Evolutionary conservation across 805 yeast species (phyloP).

Genomic region (Komagataella phaffii): DNA sequence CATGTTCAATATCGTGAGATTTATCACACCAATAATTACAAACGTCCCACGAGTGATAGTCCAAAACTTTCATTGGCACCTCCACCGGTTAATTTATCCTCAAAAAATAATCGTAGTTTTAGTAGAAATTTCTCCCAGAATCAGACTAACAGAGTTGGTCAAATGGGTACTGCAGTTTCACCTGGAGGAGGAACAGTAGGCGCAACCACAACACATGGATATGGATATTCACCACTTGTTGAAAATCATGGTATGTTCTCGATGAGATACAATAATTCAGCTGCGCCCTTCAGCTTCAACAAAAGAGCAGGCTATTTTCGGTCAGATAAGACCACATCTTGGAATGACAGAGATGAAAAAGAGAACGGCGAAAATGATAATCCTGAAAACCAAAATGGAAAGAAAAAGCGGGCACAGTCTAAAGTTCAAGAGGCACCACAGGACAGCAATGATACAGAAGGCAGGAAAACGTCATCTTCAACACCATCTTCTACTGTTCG

Average conservation of each 20-base stretch:
- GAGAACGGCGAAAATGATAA: constrained; percentile 6
- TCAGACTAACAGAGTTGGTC: neutral
- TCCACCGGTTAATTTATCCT: constrained; percentile 60
- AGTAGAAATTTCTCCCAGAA: neutral
- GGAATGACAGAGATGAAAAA: constrained; percentile 4
- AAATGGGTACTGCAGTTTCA: neutral
- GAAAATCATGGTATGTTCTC: constrained; percentile 6
- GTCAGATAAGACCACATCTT: constrained; percentile 2
- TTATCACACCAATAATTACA: constrained; percentile 20
- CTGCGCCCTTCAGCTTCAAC: constrained; percentile 3
- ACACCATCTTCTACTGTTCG: constrained; percentile 11
- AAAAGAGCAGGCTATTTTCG: constrained; percentile 1
- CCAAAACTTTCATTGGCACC: constrained; percentile 44
- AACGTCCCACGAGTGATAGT: constrained; percentile 12
- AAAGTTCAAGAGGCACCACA: constrained; percentile 3
- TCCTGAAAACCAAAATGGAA: constrained; percentile 3
- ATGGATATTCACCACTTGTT: constrained; percentile 7
- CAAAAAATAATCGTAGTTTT: constrained; percentile 14
- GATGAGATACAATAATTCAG: constrained; percentile 7
- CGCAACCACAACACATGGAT: constrained; percentile 5
- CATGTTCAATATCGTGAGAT: constrained; percentile 76
- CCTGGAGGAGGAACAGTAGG: neutral
- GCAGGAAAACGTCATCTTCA: constrained; percentile 1
- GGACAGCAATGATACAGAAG: constrained; percentile 8
- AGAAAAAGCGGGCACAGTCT: constrained; percentile 3